These are phyloP conservation scores for Kingdonia uniflora DNA, from an alignment of 164 flowering plant genomes.

Conservation along the genomic window DNA sequence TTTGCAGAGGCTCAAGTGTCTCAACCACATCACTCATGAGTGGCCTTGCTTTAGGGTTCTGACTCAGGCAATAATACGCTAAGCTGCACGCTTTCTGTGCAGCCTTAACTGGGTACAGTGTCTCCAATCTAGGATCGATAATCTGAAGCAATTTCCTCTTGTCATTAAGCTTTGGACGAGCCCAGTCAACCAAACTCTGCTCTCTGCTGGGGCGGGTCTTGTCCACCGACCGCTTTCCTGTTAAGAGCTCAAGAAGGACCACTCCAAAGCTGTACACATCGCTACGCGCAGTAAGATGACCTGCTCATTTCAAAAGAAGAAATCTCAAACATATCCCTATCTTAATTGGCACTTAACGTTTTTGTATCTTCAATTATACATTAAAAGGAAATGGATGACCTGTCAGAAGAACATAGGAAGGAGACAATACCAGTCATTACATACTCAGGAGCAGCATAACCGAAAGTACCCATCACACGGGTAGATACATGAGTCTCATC, in stretches of 20 bases:
- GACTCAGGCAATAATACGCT: slow-evolving; percentile 94
- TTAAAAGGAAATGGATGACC: neutral
- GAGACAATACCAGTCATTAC: slow-evolving; percentile 84
- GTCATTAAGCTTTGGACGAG: slow-evolving; percentile 87
- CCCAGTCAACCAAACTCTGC: slow-evolving; percentile 96
- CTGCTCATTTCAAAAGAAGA: slow-evolving; percentile 27
- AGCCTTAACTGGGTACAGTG: slow-evolving; percentile 77
- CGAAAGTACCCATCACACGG: slow-evolving; percentile 95
- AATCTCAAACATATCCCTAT: neutral
- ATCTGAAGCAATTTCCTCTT: slow-evolving; percentile 82
- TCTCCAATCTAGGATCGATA: slow-evolving; percentile 83
- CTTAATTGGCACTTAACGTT: too few relatives aligned
- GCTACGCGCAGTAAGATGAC: slow-evolving; percentile 90
- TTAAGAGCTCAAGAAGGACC: slow-evolving; percentile 84
- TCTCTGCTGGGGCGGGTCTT: slow-evolving; percentile 87
- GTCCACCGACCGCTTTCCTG: slow-evolving; percentile 86
- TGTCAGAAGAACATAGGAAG: neutral
- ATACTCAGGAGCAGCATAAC: slow-evolving; percentile 96
- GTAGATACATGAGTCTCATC: slow-evolving; percentile 96
- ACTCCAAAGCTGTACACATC: slow-evolving; percentile 98
- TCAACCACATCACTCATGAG: slow-evolving; percentile 97
- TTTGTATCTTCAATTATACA: neutral
- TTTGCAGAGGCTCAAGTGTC: slow-evolving; percentile 83
- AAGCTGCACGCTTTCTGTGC: slow-evolving; percentile 96
- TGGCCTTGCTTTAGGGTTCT: slow-evolving; percentile 95